Conservation (phyloP, 768 basidiomycete species). For the Pleurotus tuber-regium region DNA sequence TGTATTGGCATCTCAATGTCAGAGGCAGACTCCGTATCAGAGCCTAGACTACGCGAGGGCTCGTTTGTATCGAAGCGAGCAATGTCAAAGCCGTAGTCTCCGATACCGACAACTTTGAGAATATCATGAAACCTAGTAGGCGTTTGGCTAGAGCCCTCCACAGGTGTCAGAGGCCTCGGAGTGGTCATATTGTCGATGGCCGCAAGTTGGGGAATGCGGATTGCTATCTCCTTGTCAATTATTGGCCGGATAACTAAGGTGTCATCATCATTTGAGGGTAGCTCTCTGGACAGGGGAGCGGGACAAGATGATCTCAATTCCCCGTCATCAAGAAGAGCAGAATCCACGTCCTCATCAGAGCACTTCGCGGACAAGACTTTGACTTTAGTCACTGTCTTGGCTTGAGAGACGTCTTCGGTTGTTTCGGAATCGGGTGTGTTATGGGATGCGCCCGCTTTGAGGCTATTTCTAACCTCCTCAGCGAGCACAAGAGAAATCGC, state of each 20-base stretch:
- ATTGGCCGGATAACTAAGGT: neutral
- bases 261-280: no score
- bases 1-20: constrained; percentile 1
- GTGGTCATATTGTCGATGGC: neutral
- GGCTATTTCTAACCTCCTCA: constrained; percentile 61
- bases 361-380: no score
- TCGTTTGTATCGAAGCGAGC: neutral
- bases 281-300: no score
- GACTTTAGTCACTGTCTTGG: neutral
- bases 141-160: neutral
- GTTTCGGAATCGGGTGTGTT: neutral
- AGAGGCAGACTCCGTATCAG: neutral
- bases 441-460: constrained; percentile 30
- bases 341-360: no score
- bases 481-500: constrained; percentile 59
- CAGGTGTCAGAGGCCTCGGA: neutral
- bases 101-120: neutral
- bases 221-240: neutral
- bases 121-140: constrained; percentile 4
- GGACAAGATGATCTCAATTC: no score
- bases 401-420: neutral
- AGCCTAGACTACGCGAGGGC: neutral
- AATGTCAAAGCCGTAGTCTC: neutral
- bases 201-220: neutral
- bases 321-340: no score